Evolutionary conservation across 2,329 filamentous ascomycete species (phyloP), one percentile per base, ranked within the genome.

Genomic region (Ceratocystis papillata): DNA sequence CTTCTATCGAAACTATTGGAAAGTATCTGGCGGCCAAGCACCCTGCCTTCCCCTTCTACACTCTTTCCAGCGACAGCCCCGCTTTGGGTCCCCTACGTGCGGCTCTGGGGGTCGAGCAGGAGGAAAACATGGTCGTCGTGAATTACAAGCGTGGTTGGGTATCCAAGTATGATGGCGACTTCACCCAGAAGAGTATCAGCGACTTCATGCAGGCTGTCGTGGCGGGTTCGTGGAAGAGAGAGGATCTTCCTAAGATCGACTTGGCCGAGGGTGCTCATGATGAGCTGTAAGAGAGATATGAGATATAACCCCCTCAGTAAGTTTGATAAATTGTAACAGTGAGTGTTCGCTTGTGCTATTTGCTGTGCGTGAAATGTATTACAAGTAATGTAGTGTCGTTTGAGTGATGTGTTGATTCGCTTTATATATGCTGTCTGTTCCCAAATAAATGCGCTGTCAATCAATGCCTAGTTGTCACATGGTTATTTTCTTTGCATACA

Each of bases 121-220:
- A 50, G 15, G 28, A 17, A 12, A 77, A 83, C 5, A 78, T 90
- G 57, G 79, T 97, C 65, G 91, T 91, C 17, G 75, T 96, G 67
- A 96, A 96, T 75, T 88, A 84, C 41, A 90, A 92, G 72, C 85
- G 91, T 65, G 82, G 83, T 53, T 99, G 94, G 94, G 95, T 87
- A 83, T 87, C 88, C 71, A 83, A 82, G 67, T 94, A 89, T 74
- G 77, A 83, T 61, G 84, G 81, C 2, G 77, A 82, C 55, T 85
- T 85, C 57, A 83, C 82, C 65, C 73, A 80, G 28, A 79, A 82
- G 65, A 82, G 81, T 30, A 78, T 99, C 37, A 90, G 96, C 77
- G 78, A 79, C 69, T 99, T 93, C 90, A 84, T 99, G 67, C 94
- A 99, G 72, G 81, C 84, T n/a, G 90, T 97, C 69, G 86, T 90